phyloP scores from a whole-genome alignment of 441 rosid species.

The Corymbia calophylla region DNA sequence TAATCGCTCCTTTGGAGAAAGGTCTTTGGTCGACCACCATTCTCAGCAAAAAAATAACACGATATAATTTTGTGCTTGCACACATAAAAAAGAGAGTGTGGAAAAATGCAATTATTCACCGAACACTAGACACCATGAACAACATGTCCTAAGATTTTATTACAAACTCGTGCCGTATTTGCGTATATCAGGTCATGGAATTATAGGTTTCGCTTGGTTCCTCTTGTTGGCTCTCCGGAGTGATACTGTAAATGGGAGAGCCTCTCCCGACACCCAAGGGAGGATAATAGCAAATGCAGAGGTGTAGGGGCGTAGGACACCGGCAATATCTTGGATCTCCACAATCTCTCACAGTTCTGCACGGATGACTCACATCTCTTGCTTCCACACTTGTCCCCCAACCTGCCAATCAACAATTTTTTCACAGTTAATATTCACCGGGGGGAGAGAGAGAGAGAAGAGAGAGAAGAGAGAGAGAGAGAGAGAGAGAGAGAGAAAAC shows the following conservation, averaged over 20 bases:
- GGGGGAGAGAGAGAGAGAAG: not conserved
- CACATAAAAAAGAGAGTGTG: too few relatives aligned
- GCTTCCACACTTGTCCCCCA: not conserved
- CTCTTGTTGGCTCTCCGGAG: not conserved
- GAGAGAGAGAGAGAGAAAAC: too few relatives aligned
- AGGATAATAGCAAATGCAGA: not conserved
- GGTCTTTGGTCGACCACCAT: too few relatives aligned
- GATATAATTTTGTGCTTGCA: too few relatives aligned
- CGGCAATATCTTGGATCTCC: not conserved
- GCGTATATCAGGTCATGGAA: not conserved
- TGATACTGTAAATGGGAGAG: too few relatives aligned
- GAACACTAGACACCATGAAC: too few relatives aligned
- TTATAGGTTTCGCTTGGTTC: not conserved
- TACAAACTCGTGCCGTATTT: not conserved
- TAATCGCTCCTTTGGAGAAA: too few relatives aligned
- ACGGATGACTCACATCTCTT: not conserved
- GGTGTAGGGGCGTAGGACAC: not conserved
- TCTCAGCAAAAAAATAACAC: too few relatives aligned
- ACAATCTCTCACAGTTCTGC: not conserved
- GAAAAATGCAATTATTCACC: too few relatives aligned
- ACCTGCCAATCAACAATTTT: not conserved
- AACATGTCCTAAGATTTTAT: not conserved
- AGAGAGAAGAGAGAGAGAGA: not conserved
- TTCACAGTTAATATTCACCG: not conserved
- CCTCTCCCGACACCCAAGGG: not conserved